Percentiles rank a stretch among this genome's conserved stretches.
Conservation (phyloP, 257 asterid genomes). For the Anisodus acutangulus region DNA sequence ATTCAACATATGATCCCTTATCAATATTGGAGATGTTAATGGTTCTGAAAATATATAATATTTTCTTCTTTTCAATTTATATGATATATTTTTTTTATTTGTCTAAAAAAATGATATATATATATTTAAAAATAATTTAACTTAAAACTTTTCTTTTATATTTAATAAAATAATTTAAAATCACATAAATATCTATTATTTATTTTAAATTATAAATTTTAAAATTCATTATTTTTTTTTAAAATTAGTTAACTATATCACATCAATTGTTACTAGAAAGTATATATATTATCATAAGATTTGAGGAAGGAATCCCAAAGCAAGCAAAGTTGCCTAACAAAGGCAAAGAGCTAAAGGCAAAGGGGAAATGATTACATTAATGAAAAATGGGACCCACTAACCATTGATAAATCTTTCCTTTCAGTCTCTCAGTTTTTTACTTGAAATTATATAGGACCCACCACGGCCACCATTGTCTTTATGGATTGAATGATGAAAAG, state of each 20-base stretch:
- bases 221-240: no score
- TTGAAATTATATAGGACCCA: conserved; percentile 69
- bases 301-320: conserved; percentile 29
- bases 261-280: no score
- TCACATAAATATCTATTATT: no score
- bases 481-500: conserved; percentile 96
- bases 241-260: no score
- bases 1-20: neutral
- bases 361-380: conserved; percentile 28
- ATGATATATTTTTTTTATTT: no score
- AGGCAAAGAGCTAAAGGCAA: conserved; percentile 18
- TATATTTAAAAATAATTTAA: no score
- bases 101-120: no score
- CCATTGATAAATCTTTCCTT: conserved; percentile 36
- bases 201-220: no score
- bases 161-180: no score
- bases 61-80: no score
- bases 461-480: conserved; percentile 84
- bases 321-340: conserved; percentile 29
- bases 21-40: conserved; percentile 7
- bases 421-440: conserved; percentile 43
- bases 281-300: neutral
- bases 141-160: no score
- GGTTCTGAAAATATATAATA: neutral
- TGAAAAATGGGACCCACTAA: conserved; percentile 24